These are phyloP conservation scores for Poterioochromonas sp. DNA, from an alignment of 352 stramenopile species.

Conservation along the genomic window DNA sequence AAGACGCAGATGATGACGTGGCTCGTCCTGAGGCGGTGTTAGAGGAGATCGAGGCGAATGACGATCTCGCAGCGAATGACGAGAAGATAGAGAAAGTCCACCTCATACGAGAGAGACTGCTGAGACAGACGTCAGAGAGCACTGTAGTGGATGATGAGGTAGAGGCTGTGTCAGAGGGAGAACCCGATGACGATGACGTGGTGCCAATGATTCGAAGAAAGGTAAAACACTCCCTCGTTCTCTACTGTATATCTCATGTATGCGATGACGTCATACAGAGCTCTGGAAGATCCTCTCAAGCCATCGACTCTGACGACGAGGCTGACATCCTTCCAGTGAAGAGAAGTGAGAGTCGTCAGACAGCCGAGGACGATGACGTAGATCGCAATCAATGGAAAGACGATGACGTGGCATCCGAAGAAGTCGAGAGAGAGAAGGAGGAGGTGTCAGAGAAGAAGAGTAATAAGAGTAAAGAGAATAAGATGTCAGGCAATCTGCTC, in stretches of 20 bases:
- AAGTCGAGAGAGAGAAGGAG: slow-evolving; percentile 3
- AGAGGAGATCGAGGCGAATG: neutral
- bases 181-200: neutral
- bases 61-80: neutral
- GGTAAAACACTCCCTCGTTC: neutral
- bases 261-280: neutral
- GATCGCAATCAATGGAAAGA: neutral
- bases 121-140: neutral
- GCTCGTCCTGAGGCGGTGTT: neutral
- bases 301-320: neutral
- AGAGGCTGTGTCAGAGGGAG: neutral
- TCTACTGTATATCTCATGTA: neutral
- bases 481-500: neutral
- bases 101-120: neutral
- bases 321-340: neutral
- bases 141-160: too few species aligned
- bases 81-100: neutral
- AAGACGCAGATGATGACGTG: neutral
- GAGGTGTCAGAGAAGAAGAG: neutral
- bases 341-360: neutral
- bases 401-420: neutral
- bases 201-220: neutral
- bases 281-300: neutral
- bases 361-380: neutral
- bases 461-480: neutral